Conservation (phyloP, 2,329 filamentous ascomycete species). For the Pseudopithomyces chartarum region DNA sequence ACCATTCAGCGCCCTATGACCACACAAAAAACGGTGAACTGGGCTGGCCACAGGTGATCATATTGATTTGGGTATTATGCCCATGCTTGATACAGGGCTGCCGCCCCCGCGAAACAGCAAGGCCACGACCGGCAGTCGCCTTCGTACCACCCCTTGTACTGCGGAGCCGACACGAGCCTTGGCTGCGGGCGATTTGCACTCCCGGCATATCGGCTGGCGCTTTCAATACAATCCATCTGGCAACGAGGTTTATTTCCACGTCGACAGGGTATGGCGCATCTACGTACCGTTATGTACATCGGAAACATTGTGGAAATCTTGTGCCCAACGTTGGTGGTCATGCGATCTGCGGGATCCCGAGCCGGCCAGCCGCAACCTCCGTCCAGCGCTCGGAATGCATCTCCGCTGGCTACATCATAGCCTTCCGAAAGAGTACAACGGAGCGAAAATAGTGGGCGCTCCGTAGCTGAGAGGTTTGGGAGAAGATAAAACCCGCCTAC, state of each 20-base stretch:
- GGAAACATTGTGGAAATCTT: not conserved
- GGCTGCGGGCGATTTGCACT: constrained; percentile 14
- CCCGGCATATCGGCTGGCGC: constrained; percentile 26
- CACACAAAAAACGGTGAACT: constrained; percentile 3
- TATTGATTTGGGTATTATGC: constrained; percentile 28
- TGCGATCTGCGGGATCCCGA: not conserved
- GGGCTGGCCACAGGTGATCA: constrained; percentile 11
- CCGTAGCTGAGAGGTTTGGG: not conserved
- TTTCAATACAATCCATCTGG: constrained; percentile 18
- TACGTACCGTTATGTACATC: not conserved
- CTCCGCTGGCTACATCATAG: not conserved
- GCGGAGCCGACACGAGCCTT: constrained; percentile 19
- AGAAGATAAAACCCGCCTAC: not conserved
- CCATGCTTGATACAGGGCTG: constrained; percentile 21
- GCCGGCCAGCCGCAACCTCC: not conserved
- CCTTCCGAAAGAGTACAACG: not conserved
- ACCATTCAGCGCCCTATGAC: not conserved
- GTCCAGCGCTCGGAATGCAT: not conserved
- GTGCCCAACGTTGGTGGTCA: not conserved
- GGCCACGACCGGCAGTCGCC: constrained; percentile 29
- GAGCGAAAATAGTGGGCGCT: not conserved
- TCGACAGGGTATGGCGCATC: not conserved
- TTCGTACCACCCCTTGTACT: constrained; percentile 28
- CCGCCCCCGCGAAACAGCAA: constrained; percentile 19
- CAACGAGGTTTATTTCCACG: constrained; percentile 20